Evolutionary conservation across 768 basidiomycete species (phyloP).

Genomic region (Lactarius hatsudake): DNA sequence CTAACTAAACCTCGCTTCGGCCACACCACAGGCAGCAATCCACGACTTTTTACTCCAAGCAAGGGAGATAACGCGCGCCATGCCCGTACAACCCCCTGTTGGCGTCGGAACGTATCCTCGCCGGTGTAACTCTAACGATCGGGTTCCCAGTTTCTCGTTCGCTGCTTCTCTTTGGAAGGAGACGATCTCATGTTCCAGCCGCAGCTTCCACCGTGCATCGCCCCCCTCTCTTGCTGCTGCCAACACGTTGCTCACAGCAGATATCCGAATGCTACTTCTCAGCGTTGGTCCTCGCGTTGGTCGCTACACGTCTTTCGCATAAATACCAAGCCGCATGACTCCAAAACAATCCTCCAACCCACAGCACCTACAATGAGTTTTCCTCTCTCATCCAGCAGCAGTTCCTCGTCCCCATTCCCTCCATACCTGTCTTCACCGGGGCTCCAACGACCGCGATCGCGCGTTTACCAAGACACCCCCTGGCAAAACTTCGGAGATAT

Average conservation of each 20-base stretch:
- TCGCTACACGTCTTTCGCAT: neutral
- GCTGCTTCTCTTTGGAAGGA: neutral
- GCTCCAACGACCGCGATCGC: neutral
- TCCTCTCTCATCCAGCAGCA: neutral
- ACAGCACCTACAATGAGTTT: slow-evolving; percentile 3
- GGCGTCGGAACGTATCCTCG: neutral
- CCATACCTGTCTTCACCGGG: neutral
- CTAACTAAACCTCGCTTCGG: neutral
- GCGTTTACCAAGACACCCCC: neutral
- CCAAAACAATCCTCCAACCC: neutral
- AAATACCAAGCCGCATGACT: neutral
- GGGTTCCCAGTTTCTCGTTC: neutral
- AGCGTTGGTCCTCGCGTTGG: too few relatives aligned
- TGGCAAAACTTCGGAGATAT: neutral
- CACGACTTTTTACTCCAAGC: neutral
- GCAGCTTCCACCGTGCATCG: neutral
- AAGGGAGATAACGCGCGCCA: neutral
- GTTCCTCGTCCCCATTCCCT: neutral
- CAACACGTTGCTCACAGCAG: neutral
- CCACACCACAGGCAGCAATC: neutral
- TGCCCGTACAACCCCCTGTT: neutral
- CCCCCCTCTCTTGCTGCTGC: neutral
- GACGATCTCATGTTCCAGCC: neutral
- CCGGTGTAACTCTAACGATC: neutral
- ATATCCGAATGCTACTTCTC: neutral